A percentile compares a stretch with the other conserved stretches of the same genome.
phyloP scores from a whole-genome alignment of 805 yeast genomes.

The Kockiozyma suomiensis region DNA sequence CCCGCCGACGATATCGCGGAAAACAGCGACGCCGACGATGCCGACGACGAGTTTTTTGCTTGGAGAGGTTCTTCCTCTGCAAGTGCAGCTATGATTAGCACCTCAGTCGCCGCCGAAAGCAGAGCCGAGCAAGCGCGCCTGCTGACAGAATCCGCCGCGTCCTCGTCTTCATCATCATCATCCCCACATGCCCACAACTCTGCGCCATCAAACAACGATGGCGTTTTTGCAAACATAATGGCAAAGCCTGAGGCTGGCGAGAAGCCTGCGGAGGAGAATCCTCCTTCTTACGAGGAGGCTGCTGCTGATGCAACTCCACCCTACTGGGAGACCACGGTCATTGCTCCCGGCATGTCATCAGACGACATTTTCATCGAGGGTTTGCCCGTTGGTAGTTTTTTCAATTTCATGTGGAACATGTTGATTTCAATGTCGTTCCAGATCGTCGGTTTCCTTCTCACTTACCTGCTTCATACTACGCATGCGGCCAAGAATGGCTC shows the following conservation, averaged over 20 bases:
- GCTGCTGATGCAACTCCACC: constrained; percentile 94
- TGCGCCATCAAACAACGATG: constrained; percentile 55
- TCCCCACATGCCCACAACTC: not conserved
- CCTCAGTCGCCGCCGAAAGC: constrained; percentile 5
- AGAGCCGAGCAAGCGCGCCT: constrained; percentile 8
- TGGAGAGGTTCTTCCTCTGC: not conserved
- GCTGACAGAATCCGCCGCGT: constrained; percentile 7
- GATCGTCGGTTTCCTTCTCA: constrained; percentile 86
- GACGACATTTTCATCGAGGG: constrained; percentile 96
- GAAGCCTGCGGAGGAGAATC: constrained; percentile 35
- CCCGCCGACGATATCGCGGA: constrained; percentile 25
- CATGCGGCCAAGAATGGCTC: constrained; percentile 98
- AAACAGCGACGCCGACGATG: constrained; percentile 13
- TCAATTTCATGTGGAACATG: constrained; percentile 87
- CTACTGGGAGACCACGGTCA: constrained; percentile 89
- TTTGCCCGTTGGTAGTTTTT: constrained; percentile 89
- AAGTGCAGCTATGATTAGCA: not conserved
- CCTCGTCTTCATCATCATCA: constrained; percentile 17
- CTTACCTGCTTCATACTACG: constrained; percentile 89
- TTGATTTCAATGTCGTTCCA: constrained; percentile 90
- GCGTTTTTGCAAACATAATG: constrained; percentile 87
- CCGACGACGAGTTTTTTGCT: constrained; percentile 23
- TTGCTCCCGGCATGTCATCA: constrained; percentile 69
- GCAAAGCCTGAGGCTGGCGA: constrained; percentile 75
- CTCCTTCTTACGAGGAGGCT: constrained; percentile 80